Conservation (phyloP, 2,329 filamentous ascomycete species). For the Trichoderma asperellum region DNA sequence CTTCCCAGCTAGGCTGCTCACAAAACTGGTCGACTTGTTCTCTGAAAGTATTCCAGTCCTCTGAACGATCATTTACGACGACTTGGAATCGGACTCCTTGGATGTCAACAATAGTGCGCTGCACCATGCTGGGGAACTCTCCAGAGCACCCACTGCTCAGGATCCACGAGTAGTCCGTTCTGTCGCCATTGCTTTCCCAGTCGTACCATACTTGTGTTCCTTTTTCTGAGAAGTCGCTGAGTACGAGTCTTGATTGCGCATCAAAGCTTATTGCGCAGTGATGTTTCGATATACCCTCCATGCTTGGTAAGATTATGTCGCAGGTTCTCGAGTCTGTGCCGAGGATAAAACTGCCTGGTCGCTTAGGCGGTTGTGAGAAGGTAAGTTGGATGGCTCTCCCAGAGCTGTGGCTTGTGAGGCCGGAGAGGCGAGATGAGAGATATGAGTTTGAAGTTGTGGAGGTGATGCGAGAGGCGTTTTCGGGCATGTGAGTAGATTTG, state of each 20-base stretch:
- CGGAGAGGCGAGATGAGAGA: constrained; percentile 39
- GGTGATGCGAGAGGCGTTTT: constrained; percentile 39
- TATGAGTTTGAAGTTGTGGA: constrained; percentile 34
- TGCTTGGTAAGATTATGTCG: constrained; percentile 45
- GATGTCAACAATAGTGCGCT: constrained; percentile 45
- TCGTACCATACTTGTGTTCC: constrained; percentile 51
- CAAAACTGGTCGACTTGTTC: constrained; percentile 43
- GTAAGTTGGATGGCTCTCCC: constrained; percentile 42
- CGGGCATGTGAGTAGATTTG: constrained; percentile 39
- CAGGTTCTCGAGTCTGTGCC: constrained; percentile 44
- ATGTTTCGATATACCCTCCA: constrained; percentile 41
- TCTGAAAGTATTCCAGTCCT: constrained; percentile 41
- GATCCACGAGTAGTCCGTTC: constrained; percentile 43
- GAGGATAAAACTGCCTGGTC: constrained; percentile 44
- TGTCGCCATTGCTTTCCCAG: constrained; percentile 46
- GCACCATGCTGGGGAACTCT: constrained; percentile 42
- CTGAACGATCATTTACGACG: constrained; percentile 44
- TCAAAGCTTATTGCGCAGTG: constrained; percentile 49
- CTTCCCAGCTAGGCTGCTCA: constrained; percentile 37
- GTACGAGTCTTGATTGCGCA: constrained; percentile 43
- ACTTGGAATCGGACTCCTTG: constrained; percentile 47
- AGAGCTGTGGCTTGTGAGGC: constrained; percentile 34
- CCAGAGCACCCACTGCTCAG: constrained; percentile 40
- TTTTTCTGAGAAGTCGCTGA: constrained; percentile 44
- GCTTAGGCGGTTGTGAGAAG: constrained; percentile 42